Evolutionary conservation across 352 stramenopile genomes (phyloP).

Genomic region (Globisporangium carolinianum): DNA sequence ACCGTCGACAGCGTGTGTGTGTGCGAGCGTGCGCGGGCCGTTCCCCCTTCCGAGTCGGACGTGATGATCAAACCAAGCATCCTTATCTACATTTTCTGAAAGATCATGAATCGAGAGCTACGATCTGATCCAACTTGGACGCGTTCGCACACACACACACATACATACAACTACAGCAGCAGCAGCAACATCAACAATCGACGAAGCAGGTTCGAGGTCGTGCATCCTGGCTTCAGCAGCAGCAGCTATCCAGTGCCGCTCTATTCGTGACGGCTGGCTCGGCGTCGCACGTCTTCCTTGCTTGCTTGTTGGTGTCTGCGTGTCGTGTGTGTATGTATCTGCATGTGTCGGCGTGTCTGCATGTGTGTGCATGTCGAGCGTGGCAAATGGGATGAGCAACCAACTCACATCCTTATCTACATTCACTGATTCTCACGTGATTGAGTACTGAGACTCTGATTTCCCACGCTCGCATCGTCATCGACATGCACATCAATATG

Average conservation of each 20-base stretch:
- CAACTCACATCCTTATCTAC: slow-evolving; percentile 44
- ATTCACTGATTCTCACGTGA: slow-evolving; percentile 39
- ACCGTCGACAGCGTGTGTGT: neutral
- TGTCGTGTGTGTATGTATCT: neutral
- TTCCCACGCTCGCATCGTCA: too few species aligned
- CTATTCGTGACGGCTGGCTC: neutral
- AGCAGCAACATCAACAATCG: too few species aligned
- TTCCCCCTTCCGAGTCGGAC: slow-evolving; percentile 19
- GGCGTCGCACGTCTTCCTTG: neutral
- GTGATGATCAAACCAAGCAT: slow-evolving; percentile 57
- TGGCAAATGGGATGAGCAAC: slow-evolving; percentile 14
- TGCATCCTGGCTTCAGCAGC: too few species aligned
- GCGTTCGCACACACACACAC: neutral
- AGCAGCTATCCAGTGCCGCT: neutral
- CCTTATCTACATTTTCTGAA: slow-evolving; percentile 73
- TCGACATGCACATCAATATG: too few species aligned
- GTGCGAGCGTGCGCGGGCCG: too few species aligned
- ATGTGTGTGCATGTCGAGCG: neutral
- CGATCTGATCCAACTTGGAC: slow-evolving; percentile 24
- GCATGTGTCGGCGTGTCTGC: neutral
- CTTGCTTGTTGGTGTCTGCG: neutral
- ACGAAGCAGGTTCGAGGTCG: neutral
- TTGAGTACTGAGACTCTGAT: slow-evolving; percentile 19
- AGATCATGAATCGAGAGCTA: slow-evolving; percentile 17
- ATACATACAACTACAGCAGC: slow-evolving; percentile 1